Conservation (phyloP, 192 early-diverging fungal genomes). For the Phlyctochytrium arcticum region DNA sequence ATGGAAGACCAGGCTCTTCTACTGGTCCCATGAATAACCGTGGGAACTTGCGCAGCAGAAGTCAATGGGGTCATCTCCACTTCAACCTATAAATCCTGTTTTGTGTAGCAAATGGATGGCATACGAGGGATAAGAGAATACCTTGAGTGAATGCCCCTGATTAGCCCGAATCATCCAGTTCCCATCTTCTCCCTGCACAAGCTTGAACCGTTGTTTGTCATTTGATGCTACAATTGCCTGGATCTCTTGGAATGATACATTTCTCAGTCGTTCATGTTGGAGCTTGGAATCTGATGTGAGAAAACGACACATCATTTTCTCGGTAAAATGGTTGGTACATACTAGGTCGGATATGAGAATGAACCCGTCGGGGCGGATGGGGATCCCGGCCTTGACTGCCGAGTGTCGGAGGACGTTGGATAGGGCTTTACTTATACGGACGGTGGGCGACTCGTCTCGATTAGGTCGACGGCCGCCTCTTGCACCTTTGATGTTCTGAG, state of each 20-base stretch:
- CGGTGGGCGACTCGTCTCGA: not conserved
- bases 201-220: constrained; percentile 76
- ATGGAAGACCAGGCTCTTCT: constrained; percentile 49
- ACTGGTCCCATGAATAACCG: constrained; percentile 71
- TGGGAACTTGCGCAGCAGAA: constrained; percentile 39
- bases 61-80: constrained; percentile 47
- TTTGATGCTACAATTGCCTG: constrained; percentile 66
- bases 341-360: constrained; percentile 65
- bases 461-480: not conserved
- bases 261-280: constrained; percentile 53
- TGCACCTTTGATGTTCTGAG: too few relatives aligned
- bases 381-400: constrained; percentile 70
- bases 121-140: not conserved
- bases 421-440: constrained; percentile 63
- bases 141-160: constrained; percentile 71
- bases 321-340: constrained; percentile 7
- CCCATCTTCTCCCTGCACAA: constrained; percentile 42
- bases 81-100: constrained; percentile 19
- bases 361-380: constrained; percentile 73
- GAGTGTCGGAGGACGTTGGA: constrained; percentile 83
- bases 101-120: not conserved
- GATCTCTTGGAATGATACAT: constrained; percentile 58
- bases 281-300: constrained; percentile 43
- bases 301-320: too few relatives aligned
- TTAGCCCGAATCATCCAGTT: constrained; percentile 73